phyloP scores from a whole-genome alignment of 176 grass and related monocot genomes.

The Otatea glauca region DNA sequence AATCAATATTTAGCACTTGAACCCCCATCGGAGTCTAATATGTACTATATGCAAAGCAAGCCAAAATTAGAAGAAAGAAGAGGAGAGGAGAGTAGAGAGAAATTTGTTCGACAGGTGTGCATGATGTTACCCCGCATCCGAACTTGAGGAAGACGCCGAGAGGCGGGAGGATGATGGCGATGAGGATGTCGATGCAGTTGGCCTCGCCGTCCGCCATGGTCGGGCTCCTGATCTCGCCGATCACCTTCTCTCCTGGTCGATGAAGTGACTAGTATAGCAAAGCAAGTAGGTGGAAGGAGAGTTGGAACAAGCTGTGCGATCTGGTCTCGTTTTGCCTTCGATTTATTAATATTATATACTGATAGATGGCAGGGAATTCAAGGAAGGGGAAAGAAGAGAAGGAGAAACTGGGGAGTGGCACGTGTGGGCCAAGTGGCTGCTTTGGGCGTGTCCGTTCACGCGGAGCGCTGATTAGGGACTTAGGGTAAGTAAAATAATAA shows the following conservation, averaged over 20 bases:
- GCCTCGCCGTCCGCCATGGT: constrained; percentile 26
- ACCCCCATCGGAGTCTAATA: neutral
- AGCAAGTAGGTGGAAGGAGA: neutral
- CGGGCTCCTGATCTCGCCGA: neutral
- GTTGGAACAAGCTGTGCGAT: neutral
- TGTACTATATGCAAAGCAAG: neutral
- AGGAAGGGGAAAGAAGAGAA: neutral
- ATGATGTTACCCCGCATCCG: constrained; percentile 43
- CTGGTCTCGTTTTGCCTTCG: neutral
- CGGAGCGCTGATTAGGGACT: too few relatives aligned
- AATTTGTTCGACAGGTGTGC: neutral
- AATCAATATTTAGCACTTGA: neutral
- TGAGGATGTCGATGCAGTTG: constrained; percentile 62
- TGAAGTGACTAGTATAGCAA: neutral
- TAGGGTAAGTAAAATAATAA: too few relatives aligned
- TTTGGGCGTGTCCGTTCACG: neutral
- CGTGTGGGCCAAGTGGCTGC: neutral
- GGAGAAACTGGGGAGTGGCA: neutral
- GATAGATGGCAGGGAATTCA: neutral
- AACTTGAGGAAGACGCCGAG: constrained; percentile 65
- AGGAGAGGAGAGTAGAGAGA: neutral
- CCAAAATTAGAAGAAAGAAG: neutral
- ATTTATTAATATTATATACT: neutral
- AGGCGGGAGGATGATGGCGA: constrained; percentile 66
- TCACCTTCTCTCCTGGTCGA: neutral